Conservation (phyloP, 2,329 filamentous ascomycete species). For the Neopestalotiopsis rosae region DNA sequence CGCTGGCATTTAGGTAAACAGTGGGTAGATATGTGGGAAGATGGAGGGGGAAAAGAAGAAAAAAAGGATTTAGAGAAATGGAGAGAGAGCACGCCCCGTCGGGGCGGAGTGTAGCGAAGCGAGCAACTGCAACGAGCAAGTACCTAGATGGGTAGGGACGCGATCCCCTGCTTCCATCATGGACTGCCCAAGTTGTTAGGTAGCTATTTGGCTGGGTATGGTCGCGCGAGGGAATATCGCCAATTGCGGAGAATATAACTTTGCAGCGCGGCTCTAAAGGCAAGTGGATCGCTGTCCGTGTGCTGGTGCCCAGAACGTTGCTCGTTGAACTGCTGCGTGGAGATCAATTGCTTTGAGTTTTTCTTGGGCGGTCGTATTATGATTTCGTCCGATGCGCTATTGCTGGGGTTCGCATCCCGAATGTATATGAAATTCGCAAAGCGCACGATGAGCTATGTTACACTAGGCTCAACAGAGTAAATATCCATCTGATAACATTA, state of each 20-base stretch:
- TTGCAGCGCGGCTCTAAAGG: slow-evolving; percentile 11
- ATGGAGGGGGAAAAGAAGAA: too few species aligned
- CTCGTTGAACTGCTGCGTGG: background rate
- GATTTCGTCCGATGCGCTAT: background rate
- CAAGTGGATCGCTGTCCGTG: slow-evolving; percentile 4
- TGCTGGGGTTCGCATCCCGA: background rate
- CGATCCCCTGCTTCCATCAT: background rate
- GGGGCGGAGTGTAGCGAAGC: slow-evolving; percentile 4
- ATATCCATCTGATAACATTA: background rate
- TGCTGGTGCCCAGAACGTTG: background rate
- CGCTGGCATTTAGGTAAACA: background rate
- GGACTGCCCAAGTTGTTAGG: slow-evolving; percentile 1
- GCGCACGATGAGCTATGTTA: background rate
- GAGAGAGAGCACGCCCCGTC: background rate
- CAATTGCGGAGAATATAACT: slow-evolving; percentile 3
- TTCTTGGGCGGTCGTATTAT: background rate
- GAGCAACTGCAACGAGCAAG: slow-evolving; percentile 9
- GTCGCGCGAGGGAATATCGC: background rate
- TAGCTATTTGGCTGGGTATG: background rate
- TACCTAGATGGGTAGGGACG: background rate
- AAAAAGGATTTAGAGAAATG: background rate
- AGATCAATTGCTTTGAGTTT: slow-evolving; percentile 12
- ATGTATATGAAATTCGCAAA: background rate
- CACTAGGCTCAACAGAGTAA: background rate
- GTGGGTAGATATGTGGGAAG: background rate